Conservation (phyloP, 441 rosid species). For the Euphorbia celastroides region DNA sequence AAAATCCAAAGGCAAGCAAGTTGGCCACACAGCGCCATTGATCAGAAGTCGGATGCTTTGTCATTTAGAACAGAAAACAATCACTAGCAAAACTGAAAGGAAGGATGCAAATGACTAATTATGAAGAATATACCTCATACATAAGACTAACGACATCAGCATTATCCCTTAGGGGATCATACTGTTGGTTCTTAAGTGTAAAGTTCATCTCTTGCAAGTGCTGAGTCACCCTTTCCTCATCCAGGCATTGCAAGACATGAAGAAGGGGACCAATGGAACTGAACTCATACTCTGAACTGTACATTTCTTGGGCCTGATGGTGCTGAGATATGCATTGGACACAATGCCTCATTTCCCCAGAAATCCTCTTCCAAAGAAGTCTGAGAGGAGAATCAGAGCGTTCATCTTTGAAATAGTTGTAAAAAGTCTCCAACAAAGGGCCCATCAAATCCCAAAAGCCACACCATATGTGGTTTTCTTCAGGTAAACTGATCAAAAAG, state of each 20-base stretch:
- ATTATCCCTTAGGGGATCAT: slow-evolving; percentile 68
- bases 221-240: slow-evolving; percentile 78
- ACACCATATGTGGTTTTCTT: slow-evolving; percentile 88
- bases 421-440: slow-evolving; percentile 85
- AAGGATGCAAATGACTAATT: not conserved
- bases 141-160: slow-evolving; percentile 74
- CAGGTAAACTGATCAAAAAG: slow-evolving; percentile 57
- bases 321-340: slow-evolving; percentile 89
- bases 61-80: not conserved
- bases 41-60: not conserved
- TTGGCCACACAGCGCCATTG: not conserved
- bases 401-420: slow-evolving; percentile 72
- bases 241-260: slow-evolving; percentile 62
- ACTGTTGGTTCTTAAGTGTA: slow-evolving; percentile 45
- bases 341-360: slow-evolving; percentile 67
- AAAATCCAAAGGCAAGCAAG: not conserved
- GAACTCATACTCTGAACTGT: slow-evolving; percentile 61
- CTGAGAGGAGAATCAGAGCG: slow-evolving; percentile 73
- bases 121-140: slow-evolving; percentile 71
- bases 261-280: slow-evolving; percentile 81
- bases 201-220: slow-evolving; percentile 70
- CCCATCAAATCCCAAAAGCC: slow-evolving; percentile 80
- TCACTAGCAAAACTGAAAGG: not conserved
- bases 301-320: slow-evolving; percentile 87
- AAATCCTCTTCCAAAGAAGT: slow-evolving; percentile 75